Base-by-base conservation (phyloP, 2,329 filamentous ascomycete genomes). In the Nemania diffusa region DNA sequence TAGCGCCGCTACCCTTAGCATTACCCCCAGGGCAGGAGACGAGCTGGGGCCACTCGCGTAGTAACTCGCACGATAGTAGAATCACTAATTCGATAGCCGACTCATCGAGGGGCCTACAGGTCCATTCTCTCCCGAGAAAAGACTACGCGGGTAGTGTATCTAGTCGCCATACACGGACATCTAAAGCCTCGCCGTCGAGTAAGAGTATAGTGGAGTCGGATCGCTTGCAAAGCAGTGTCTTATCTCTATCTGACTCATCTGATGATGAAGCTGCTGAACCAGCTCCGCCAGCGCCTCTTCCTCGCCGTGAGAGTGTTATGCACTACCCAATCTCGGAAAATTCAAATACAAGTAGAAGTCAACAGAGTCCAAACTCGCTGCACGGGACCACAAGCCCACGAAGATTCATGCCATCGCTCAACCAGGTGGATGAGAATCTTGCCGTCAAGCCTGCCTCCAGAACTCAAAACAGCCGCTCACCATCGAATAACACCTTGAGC, bases 111-210 rank as follows among this genome's bases (percentile, higher is more conserved):
- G 76, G 70, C 4, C 37, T 71, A 7, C 74, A 78, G 24, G 76
- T 62, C 7, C 70, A 75, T n/a, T 69, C 73, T 8, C 62, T 69
- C 9, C 76, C 77, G 15, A 77, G 77, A 4, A 78, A 76, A 11
- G 82, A 84, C 59, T 85, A 81, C 68, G 81, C 82, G 8, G 81
- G 81, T 2, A 88, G 86, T 72, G 77, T 87, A 61, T 87, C 85
- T 3, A 88, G 85, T 64, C 81, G 84, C 42, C 83, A 87, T 61
- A 88, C 85, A 1, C 81, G 84, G 48, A 86, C 84, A 0, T 88
- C 86, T 1, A 85, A 84, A 71, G 83, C 83, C 0, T 87, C 85
- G 0, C 81, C 80, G 17, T 86, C 85, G 0, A 79, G 80, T 9
- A 80, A 74, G 32, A 87, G 85, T 70, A 76, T 87, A 17, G 75